Evolutionary conservation across 768 basidiomycete genomes (phyloP).

Genomic region (Phanerodontia chrysosporium): DNA sequence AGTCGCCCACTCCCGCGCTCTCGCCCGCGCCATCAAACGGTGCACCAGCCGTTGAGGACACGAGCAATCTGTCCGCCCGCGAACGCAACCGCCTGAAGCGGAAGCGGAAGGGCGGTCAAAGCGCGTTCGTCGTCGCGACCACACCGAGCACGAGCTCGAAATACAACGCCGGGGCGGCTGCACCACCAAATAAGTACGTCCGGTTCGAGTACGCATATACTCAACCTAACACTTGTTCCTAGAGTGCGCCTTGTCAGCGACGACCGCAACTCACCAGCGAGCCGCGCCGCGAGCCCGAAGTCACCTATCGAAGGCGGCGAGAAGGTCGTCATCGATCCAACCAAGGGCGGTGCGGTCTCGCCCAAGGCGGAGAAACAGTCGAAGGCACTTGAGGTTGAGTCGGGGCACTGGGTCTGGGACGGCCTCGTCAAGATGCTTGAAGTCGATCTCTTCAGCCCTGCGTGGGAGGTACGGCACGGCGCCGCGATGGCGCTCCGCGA

Average conservation of each 20-base stretch:
- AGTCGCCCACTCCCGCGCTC: constrained; percentile 38
- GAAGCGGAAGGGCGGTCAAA: constrained; percentile 85
- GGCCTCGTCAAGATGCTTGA: constrained; percentile 75
- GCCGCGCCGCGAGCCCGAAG: constrained; percentile 57
- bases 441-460: constrained; percentile 76
- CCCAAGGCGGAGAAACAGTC: constrained; percentile 75
- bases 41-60: constrained; percentile 51
- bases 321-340: constrained; percentile 73
- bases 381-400: constrained; percentile 69
- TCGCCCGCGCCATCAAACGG: constrained; percentile 11
- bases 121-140: constrained; percentile 72
- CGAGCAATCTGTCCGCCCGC: constrained; percentile 72
- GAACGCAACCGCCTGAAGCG: constrained; percentile 93
- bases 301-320: constrained; percentile 42
- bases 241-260: constrained; percentile 79
- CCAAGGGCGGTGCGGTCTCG: constrained; percentile 80
- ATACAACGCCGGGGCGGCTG: constrained; percentile 40
- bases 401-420: constrained; percentile 84
- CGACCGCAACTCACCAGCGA: constrained; percentile 39
- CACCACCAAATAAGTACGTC: constrained; percentile 54
- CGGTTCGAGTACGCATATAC: neutral
- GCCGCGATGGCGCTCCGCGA: constrained; percentile 90
- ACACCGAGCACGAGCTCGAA: constrained; percentile 62
- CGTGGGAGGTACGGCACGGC: constrained; percentile 95
- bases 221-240: neutral